A percentile compares a stretch with the other conserved stretches of the same genome.
Conservation (phyloP, 768 basidiomycete species). For the Coprinopsis cinerea region DNA sequence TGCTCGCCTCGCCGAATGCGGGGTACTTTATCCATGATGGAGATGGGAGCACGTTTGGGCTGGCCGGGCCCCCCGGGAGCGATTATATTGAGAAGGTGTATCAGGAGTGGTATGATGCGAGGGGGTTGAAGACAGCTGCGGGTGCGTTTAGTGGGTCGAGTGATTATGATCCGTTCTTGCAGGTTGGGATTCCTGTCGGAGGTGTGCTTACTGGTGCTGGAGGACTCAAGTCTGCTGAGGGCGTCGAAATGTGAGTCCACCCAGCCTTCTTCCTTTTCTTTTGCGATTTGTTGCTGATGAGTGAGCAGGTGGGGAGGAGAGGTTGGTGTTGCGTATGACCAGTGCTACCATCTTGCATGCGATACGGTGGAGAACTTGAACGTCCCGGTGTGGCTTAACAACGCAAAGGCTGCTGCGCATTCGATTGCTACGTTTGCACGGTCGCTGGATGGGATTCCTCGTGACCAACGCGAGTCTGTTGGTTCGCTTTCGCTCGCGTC, state of each 20-base stretch:
- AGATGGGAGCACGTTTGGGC: constrained; percentile 22
- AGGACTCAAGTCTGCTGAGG: constrained; percentile 21
- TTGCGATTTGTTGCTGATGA: not conserved
- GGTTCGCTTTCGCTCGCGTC: not conserved
- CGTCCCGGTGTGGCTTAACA: constrained; percentile 16
- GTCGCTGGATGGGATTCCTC: constrained; percentile 21
- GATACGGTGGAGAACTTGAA: constrained; percentile 25
- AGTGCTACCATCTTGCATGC: constrained; percentile 25
- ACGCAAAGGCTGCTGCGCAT: constrained; percentile 22
- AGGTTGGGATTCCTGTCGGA: constrained; percentile 25
- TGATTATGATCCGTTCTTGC: constrained; percentile 27
- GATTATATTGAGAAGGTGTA: constrained; percentile 24
- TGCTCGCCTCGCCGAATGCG: constrained; percentile 27
- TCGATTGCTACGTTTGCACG: constrained; percentile 20
- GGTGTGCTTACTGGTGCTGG: constrained; percentile 26
- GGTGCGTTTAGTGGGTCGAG: constrained; percentile 22
- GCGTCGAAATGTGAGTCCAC: constrained; percentile 17
- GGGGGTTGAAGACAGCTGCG: constrained; percentile 17
- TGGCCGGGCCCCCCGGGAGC: constrained; percentile 24
- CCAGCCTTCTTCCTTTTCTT: not conserved
- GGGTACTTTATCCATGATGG: constrained; percentile 24
- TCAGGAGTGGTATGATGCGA: constrained; percentile 18
- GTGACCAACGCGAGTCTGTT: not conserved
- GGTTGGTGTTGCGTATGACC: constrained; percentile 23
- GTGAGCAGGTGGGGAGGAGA: constrained; percentile 24